Evolutionary conservation across 179 eudicot genomes (phyloP), one percentile per base, ranked within the genome.

Genomic region (Pouteria campechiana): DNA sequence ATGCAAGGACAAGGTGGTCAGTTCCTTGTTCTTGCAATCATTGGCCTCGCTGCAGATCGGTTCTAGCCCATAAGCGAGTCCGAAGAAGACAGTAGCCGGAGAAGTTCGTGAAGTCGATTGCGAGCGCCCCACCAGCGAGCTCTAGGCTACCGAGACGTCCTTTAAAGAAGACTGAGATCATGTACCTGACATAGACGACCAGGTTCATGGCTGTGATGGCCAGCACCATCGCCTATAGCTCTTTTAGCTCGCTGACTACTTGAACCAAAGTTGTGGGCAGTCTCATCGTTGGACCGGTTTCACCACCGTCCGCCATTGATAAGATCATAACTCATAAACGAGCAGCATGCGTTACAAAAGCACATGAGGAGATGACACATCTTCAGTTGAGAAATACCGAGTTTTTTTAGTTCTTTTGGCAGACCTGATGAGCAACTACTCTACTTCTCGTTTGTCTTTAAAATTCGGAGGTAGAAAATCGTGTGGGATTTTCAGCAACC

Each of bases 41-140:
- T 48, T 72, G 17, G 94, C 80, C 29, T 79, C 86, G 32, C 83
- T 69, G 56, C 89, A 86, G 0, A 86, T 75, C 0, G 96, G 90
- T 23, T 86, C 96, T 5, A 83, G 82, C 0, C 93, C 96, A 0
- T 86, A 72, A 3, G 93, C 82, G 11, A 86, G 47, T 6, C 96
- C 96, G 0, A 74, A 86, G 28, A n/a, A 86, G 86, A 9, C 86
- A 86, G 70, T 79, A 86, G 34, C 93, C 96, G 6, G 96, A 82
- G 33, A 86, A 79, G 75, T 86, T 86, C 0, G 96, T 79, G 62
- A 86, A 83, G 4, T 86, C 93, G 17, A 86, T 67, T 19, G 93
- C 71, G 22, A 86, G 90, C 17, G 94, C 78, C 6, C 96, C 96
- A 8, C 96, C 96, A 14, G 90, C 96, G 2, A 86, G 61, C 51